Percentiles rank a stretch among this genome's conserved stretches.
Evolutionary conservation across 164 flowering plant genomes (phyloP).

Genomic region (Tetrastigma voinierianum): DNA sequence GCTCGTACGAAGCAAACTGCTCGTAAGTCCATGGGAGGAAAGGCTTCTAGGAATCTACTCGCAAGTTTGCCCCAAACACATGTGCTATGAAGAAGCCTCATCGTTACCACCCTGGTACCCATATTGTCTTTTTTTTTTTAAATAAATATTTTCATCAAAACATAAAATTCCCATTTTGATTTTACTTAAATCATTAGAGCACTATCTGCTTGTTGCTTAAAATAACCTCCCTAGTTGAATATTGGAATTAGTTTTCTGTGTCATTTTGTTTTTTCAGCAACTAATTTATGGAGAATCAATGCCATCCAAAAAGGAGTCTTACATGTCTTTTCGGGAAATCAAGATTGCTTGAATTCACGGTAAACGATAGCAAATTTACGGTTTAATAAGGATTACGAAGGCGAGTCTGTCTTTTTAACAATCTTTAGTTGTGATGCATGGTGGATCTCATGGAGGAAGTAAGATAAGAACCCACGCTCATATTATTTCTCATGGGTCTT

Average conservation of each 20-base stretch:
- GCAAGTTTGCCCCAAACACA: no score
- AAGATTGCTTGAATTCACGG: slow-evolving; percentile 54
- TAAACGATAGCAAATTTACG: slow-evolving; percentile 65
- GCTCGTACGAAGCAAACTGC: slow-evolving; percentile 31
- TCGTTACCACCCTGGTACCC: no score
- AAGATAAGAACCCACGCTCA: slow-evolving; percentile 8
- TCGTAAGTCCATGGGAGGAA: slow-evolving; percentile 26
- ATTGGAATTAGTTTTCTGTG: not conserved
- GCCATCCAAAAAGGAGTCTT: slow-evolving; percentile 52
- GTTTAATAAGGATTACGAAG: slow-evolving; percentile 49
- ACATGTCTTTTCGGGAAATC: slow-evolving; percentile 42
- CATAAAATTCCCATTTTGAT: no score
- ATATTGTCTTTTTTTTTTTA: no score
- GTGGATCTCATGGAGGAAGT: slow-evolving; percentile 76
- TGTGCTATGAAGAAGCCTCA: no score
- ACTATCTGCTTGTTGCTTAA: slow-evolving; percentile 3
- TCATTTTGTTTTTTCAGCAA: slow-evolving; percentile 34
- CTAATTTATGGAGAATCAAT: slow-evolving; percentile 60
- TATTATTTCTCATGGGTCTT: not conserved
- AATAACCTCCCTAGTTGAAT: not conserved
- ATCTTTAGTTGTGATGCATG: slow-evolving; percentile 60
- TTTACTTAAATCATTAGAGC: not conserved
- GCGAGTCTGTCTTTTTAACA: slow-evolving; percentile 52
- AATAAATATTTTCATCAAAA: no score
- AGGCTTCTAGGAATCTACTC: slow-evolving; percentile 26